phyloP scores from a whole-genome alignment of 2,329 filamentous ascomycete genomes.

The Emergomyces pasteurianus region DNA sequence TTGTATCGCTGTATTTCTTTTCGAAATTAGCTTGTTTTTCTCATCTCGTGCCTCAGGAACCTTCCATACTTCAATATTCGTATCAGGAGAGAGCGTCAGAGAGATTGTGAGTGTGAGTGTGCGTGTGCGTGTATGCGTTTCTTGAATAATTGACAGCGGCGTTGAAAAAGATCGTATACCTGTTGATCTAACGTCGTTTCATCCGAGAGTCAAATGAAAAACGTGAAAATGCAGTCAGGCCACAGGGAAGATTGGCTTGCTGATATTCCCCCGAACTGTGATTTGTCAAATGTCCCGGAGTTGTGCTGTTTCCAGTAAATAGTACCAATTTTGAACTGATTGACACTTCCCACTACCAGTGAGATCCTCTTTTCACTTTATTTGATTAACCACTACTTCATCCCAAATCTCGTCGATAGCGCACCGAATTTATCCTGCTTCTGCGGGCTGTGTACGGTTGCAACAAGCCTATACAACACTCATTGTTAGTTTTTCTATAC shows the following conservation, averaged over 20 bases:
- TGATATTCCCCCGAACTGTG: neutral
- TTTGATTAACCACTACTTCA: constrained; percentile 29
- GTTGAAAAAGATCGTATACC: neutral
- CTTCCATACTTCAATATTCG: too few relatives aligned
- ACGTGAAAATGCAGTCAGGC: neutral
- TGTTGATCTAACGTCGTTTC: too few relatives aligned
- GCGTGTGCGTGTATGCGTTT: neutral
- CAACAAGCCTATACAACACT: constrained; percentile 48
- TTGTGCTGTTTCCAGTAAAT: too few relatives aligned
- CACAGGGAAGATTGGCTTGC: neutral
- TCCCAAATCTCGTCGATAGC: constrained; percentile 64
- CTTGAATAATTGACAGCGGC: neutral
- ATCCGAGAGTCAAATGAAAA: neutral
- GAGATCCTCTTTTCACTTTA: neutral
- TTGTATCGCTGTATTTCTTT: neutral
- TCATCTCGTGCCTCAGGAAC: neutral
- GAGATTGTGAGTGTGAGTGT: too few relatives aligned
- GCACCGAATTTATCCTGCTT: constrained; percentile 55
- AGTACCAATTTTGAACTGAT: too few relatives aligned
- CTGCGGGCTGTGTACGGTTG: constrained; percentile 46
- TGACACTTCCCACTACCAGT: too few relatives aligned
- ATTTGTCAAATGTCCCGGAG: too few relatives aligned
- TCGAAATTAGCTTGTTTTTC: neutral
- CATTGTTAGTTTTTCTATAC: constrained; percentile 4
- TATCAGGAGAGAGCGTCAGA: too few relatives aligned